Evolutionary conservation across 2,329 filamentous ascomycete species (phyloP).

Genomic region (Pezicula neosporulosa): DNA sequence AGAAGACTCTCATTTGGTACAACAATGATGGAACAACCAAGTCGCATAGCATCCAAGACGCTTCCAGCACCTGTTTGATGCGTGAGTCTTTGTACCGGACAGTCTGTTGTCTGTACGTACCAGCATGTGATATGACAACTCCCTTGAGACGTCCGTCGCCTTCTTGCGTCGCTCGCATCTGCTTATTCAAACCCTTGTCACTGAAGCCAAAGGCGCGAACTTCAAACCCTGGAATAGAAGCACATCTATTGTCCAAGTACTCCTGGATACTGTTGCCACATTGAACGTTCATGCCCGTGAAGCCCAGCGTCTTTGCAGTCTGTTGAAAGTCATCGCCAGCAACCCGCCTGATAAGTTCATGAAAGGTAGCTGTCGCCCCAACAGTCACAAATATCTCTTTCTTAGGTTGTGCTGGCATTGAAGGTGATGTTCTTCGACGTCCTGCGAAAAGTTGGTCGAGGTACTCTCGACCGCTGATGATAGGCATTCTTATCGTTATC

Average conservation of each 20-base stretch:
- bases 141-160: constrained; percentile 42
- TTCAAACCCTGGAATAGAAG: constrained; percentile 35
- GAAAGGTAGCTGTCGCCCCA: constrained; percentile 86
- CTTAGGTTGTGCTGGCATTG: not conserved
- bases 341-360: constrained; percentile 63
- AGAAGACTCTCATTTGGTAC: constrained; percentile 81
- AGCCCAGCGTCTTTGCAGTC: constrained; percentile 55
- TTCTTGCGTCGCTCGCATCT: constrained; percentile 42
- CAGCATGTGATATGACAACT: constrained; percentile 85
- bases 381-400: constrained; percentile 77
- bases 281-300: constrained; percentile 73
- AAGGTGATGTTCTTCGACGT: not conserved
- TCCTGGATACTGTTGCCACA: constrained; percentile 66
- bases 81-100: not conserved
- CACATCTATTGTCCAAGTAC: constrained; percentile 13
- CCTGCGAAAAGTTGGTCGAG: no score
- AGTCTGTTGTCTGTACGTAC: constrained; percentile 42
- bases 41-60: constrained; percentile 76
- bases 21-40: constrained; percentile 75
- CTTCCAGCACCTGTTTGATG: constrained; percentile 71
- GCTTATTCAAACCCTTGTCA: constrained; percentile 47
- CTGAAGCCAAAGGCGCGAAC: constrained; percentile 67
- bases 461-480: no score
- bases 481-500: no score
- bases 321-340: constrained; percentile 60